These are phyloP conservation scores for Penicillium paradoxum DNA, from an alignment of 495 filamentous ascomycete species.

Conservation along the genomic window DNA sequence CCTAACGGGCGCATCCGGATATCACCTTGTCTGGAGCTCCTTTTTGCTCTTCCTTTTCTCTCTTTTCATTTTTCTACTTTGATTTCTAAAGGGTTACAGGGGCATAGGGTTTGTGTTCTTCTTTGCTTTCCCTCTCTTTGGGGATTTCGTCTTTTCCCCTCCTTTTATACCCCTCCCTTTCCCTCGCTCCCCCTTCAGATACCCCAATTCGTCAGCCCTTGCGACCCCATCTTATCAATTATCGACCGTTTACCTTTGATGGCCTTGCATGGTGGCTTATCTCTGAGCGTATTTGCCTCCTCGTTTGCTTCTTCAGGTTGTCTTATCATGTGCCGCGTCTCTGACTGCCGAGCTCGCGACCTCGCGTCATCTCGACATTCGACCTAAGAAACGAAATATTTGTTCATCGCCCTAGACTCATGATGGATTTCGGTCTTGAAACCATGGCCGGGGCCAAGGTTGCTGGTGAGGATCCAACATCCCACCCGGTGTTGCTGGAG, in stretches of 20 bases:
- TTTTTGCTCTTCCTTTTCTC: constrained; percentile 5
- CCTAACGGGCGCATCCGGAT: constrained; percentile 23
- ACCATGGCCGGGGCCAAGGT: constrained; percentile 14
- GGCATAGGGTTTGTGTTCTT: not conserved
- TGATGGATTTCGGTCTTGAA: constrained; percentile 8
- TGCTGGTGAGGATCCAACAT: constrained; percentile 8
- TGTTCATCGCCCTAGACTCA: constrained; percentile 13
- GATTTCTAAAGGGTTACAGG: not conserved
- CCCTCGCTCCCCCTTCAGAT: constrained; percentile 21
- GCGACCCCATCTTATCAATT: constrained; percentile 21
- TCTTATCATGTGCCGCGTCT: constrained; percentile 38
- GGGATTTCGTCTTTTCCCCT: constrained; percentile 1
- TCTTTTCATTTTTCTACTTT: constrained; percentile 3
- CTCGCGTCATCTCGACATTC: constrained; percentile 26
- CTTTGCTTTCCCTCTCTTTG: constrained; percentile 4
- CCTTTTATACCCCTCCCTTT: constrained; percentile 13
- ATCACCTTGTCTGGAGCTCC: constrained; percentile 6
- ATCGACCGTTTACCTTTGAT: constrained; percentile 25
- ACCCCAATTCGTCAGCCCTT: constrained; percentile 16
- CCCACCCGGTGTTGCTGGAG: constrained; percentile 25
- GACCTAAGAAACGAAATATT: constrained; percentile 7
- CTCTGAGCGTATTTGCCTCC: constrained; percentile 26
- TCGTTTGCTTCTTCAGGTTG: constrained; percentile 18
- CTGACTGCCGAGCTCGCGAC: constrained; percentile 30
- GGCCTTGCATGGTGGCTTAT: constrained; percentile 33